These are phyloP conservation scores for Puccinia triticina DNA, from an alignment of 1,284 basidiomycete species.

Conservation along the genomic window DNA sequence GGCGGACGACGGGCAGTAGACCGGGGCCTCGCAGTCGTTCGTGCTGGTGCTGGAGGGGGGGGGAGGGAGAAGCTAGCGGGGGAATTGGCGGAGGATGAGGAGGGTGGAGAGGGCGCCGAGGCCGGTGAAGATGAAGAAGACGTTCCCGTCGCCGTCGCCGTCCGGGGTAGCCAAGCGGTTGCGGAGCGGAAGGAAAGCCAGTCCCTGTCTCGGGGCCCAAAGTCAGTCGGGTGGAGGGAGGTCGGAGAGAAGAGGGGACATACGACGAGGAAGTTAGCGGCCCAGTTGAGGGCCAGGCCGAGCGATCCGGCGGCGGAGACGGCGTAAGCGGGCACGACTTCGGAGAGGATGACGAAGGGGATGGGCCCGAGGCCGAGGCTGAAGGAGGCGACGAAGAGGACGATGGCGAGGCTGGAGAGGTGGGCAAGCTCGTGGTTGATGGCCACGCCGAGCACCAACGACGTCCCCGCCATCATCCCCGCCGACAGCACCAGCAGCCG, in stretches of 20 bases:
- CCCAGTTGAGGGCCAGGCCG: slow-evolving; percentile 59
- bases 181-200: slow-evolving; percentile 33
- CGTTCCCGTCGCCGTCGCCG: slow-evolving; percentile 48
- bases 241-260: slow-evolving; percentile 7
- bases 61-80: too few relatives aligned
- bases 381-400: slow-evolving; percentile 85
- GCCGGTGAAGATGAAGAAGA: slow-evolving; percentile 45
- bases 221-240: not conserved
- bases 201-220: not conserved
- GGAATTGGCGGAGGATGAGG: too few relatives aligned
- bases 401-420: slow-evolving; percentile 74
- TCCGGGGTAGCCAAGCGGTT: slow-evolving; percentile 38
- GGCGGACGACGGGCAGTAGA: too few relatives aligned
- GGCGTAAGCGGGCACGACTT: slow-evolving; percentile 76
- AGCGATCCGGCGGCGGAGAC: slow-evolving; percentile 57
- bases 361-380: slow-evolving; percentile 86
- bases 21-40: too few relatives aligned
- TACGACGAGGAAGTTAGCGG: slow-evolving; percentile 57
- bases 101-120: slow-evolving; percentile 7
- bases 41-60: too few relatives aligned
- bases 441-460: slow-evolving; percentile 72
- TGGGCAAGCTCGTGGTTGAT: slow-evolving; percentile 68
- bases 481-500: slow-evolving; percentile 60
- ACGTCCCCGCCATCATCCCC: slow-evolving; percentile 70
- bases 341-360: slow-evolving; percentile 89